Evolutionary conservation across 345 rosid species (phyloP), one percentile per base, ranked within the genome.

Genomic region (Melastoma malabathricum): DNA sequence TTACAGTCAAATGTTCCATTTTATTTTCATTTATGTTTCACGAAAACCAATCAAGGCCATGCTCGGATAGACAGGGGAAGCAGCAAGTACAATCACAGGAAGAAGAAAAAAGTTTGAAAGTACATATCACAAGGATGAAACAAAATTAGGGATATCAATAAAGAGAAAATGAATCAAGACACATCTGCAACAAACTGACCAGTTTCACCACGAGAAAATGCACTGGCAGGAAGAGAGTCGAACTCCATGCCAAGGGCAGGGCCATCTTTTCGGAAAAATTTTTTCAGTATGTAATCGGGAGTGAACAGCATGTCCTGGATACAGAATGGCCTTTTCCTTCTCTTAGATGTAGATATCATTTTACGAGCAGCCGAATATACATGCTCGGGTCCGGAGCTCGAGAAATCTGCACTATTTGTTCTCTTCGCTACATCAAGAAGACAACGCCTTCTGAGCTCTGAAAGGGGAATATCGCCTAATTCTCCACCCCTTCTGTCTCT

Each of bases 261-360:
- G 57, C 97, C 97, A 66, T 92, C 98, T 72, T 87, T 83, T 29
- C 94, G 93, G 44, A 92, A 87, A 49, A 84, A 29, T 69, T 79
- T 92, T 18, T 62, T 66, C 65, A 87, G 57, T 62, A 92, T 76
- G 69, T 74, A 72, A 46, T 66, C 72, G 9, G 95, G 73, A 61
- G 80, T 44, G 45, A 73, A 57, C 68, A 87, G 69, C 65, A 53
- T 54, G 51, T 68, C 69, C 69, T 84, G 94, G 51, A 64, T n/a
- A 59, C 56, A 52, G 59, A 39, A 48, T 51, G 49, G 15, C 34
- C 61, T 73, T 56, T 57, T 51, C 49, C 31, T 58, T 54, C 58
- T 68, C 47, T 29, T 54, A 48, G 48, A 20, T 15, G 43, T 43
- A 22, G 52, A 45, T 57, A 31, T 60, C 31, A 58, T 48, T 27